A percentile compares a stretch with the other conserved stretches of the same genome.
These are phyloP conservation scores for Torulaspora pretoriensis DNA, from an alignment of 1,139 yeast genomes.

Conservation along the genomic window DNA sequence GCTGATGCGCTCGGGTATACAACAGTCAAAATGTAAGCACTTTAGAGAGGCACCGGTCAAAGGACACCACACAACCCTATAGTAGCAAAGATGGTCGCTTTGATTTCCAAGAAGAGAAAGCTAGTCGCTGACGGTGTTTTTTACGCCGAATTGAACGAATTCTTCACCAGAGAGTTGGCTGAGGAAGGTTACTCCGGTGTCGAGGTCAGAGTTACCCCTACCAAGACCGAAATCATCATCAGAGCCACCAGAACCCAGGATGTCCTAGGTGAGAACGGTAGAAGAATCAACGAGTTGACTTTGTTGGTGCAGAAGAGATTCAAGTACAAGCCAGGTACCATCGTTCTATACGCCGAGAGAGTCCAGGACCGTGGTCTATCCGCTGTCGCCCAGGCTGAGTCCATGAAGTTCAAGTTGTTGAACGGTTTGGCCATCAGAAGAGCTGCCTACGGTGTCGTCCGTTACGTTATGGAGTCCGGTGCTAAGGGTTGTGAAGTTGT, in stretches of 20 bases:
- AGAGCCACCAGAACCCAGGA: constrained; percentile 99
- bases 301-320: constrained; percentile 98
- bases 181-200: constrained; percentile 99
- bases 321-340: constrained; percentile 91
- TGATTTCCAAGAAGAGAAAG: constrained; percentile 82
- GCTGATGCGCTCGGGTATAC: too few species aligned
- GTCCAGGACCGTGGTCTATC: constrained; percentile 99
- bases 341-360: constrained; percentile 97
- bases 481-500: constrained; percentile 99
- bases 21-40: too few species aligned
- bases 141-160: constrained; percentile 99
- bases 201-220: constrained; percentile 98
- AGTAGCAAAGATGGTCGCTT: constrained; percentile 48
- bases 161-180: constrained; percentile 99
- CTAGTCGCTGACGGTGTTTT: constrained; percentile 99
- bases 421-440: constrained; percentile 99
- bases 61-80: constrained; percentile 5
- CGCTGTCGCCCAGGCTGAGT: constrained; percentile 99
- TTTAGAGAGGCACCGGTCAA: too few species aligned
- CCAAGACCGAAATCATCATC: constrained; percentile 96
- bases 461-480: constrained; percentile 99
- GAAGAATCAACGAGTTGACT: constrained; percentile 99
- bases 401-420: constrained; percentile 95
- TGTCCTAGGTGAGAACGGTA: constrained; percentile 99
- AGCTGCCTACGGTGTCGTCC: constrained; percentile 99